These are phyloP conservation scores for Neurospora sp. DNA, from an alignment of 495 filamentous ascomycete species.

Conservation along the genomic window DNA sequence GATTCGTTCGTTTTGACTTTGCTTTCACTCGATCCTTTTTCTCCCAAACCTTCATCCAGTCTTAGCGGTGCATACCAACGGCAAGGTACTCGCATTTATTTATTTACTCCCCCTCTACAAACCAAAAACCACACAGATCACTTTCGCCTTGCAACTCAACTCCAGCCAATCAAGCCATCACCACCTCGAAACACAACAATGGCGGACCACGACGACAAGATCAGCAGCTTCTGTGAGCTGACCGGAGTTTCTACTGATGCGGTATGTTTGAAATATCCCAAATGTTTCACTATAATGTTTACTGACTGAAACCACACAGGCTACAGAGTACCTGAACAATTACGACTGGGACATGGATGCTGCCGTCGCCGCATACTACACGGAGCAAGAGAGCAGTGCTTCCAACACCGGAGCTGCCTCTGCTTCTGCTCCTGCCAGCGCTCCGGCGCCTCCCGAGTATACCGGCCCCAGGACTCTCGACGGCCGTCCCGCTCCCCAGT, in stretches of 20 bases:
- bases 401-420: conserved; percentile 20
- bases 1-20: not conserved
- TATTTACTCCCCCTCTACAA: not conserved
- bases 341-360: conserved; percentile 59
- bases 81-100: not conserved
- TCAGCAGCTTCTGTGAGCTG: conserved; percentile 63
- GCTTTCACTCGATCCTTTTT: not conserved
- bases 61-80: not conserved
- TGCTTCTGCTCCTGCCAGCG: not conserved
- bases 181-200: conserved; percentile 16
- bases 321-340: conserved; percentile 56
- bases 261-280: conserved; percentile 35
- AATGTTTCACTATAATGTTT: not conserved
- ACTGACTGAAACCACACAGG: conserved; percentile 37
- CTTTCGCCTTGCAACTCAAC: not conserved
- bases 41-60: not conserved
- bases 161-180: not conserved
- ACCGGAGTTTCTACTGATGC: conserved; percentile 54
- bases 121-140: not conserved
- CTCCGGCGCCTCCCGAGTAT: conserved; percentile 27
- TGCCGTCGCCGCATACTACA: conserved; percentile 61
- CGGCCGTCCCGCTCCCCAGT: conserved; percentile 41
- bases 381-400: conserved; percentile 39
- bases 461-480: conserved; percentile 47
- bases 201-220: conserved; percentile 55